Evolutionary conservation across 345 rosid genomes (phyloP), one percentile per base, ranked within the genome.

Genomic region (Diplotaxis tenuifolia): DNA sequence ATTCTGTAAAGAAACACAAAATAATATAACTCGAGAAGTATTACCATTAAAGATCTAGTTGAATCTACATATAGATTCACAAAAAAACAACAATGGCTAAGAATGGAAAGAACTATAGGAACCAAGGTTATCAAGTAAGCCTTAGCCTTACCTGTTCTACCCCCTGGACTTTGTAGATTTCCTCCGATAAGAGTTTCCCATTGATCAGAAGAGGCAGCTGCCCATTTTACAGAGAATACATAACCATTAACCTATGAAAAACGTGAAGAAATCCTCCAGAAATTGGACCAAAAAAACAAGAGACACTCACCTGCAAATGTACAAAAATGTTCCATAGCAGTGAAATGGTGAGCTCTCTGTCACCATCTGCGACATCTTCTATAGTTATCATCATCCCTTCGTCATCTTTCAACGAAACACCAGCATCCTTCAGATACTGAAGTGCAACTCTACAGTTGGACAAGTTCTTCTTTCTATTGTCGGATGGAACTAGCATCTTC

Each of bases 301-400:
- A 62, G 72, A n/a, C 32, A 63, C 75, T 34, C n/a, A 90, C 98
- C 93, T 94, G 98, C 79, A 91, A 70, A 74, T 88, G 91, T 60
- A 87, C 83, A 85, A 94, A 94, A 67, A 89, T 83, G 78, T 88
- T 94, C 97, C 98, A 94, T 29, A 91, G 86, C 84, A 94, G 81
- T 56, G 91, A 87, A 71, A 94, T 53, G 54, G 84, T 87, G 72
- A 91, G 85, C 79, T 94, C 97, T 76, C 82, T 94, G 81, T 94
- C 97, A 62, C 97, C 95, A 42, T 71, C 75, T 66, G 81, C 91
- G 78, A 94, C 65, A 73, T 91, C 96, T 72, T 91, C 95, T 62
- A 69, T 90, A 65, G 72, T 72, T 73, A 93, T 84, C 55, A 54
- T 72, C 82, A 86, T 73, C 73, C 87, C 88, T 74, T 91, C 98